Evolutionary conservation across 2,329 filamentous ascomycete genomes (phyloP).

Genomic region (Phoma sp.): DNA sequence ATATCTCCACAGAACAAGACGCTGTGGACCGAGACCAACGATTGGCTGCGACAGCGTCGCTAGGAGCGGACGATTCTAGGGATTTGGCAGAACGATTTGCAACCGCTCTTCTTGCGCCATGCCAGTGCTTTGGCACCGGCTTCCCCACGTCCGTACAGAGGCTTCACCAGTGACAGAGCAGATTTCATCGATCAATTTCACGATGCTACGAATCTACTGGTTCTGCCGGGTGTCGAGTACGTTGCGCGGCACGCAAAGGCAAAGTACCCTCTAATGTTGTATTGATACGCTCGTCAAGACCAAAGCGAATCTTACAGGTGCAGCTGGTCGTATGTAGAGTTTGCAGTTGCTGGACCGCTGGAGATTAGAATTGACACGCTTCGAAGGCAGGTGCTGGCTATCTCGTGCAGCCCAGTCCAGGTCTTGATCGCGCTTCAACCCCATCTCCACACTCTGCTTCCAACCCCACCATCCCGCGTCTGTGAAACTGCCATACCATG

Average conservation of each 20-base stretch:
- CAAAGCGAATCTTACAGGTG: background rate
- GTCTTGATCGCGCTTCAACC: background rate
- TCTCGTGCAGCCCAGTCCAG: background rate
- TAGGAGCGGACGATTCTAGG: conserved; percentile 18
- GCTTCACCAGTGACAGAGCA: conserved; percentile 1
- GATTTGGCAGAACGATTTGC: background rate
- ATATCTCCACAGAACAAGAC: conserved; percentile 55
- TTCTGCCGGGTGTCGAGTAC: background rate
- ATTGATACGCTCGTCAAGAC: background rate
- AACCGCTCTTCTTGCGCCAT: background rate
- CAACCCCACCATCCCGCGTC: background rate
- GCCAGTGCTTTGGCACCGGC: background rate
- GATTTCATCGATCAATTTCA: background rate
- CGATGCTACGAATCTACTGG: background rate
- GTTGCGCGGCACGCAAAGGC: conserved; percentile 1
- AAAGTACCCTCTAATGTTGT: background rate
- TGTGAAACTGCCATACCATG: background rate
- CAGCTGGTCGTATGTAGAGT: background rate
- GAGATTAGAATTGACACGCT: background rate
- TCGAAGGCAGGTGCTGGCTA: background rate
- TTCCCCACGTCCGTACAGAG: background rate
- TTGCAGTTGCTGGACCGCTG: background rate
- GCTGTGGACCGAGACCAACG: conserved; percentile 65
- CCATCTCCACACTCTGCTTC: background rate
- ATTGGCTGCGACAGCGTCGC: conserved; percentile 58